Base-by-base conservation (phyloP, 2,329 filamentous ascomycete genomes). In the Chaetomium globosum region DNA sequence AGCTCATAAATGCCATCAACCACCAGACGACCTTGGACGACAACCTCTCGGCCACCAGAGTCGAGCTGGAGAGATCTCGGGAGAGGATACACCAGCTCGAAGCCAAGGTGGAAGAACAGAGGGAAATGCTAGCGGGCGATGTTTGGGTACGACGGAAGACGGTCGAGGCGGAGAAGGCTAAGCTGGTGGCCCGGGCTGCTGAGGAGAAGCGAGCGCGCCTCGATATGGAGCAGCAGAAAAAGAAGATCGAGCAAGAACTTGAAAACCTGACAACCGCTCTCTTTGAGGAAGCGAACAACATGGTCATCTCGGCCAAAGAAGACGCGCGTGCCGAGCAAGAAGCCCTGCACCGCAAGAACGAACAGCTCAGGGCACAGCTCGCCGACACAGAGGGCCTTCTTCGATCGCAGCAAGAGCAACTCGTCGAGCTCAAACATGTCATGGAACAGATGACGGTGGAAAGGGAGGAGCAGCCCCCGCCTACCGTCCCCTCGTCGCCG, bases 271-370 rank as follows among this genome's bases (percentile, higher is more conserved):
- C 95, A 0, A 88, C 92, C 1, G 93, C 92, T 31, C 83, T 99
- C n/a, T 99, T 99, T 69, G 93, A 98, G 75, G 94, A 99, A 81
- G 95, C 95, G 58, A 98, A 99, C 80, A 93, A 90, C 83, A 98
- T 99, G 94, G 95, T 99, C 60, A 91, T 94, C 49, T 88, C 87
- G 19, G 94, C 94, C 46, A 92, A 96, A 74, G 92, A 93, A 75
- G 92, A 97, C 67, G 93, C 95, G 9, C 88, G 93, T 67, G 88
- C 86, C 69, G 92, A 97, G 71, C 89, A 92, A 46, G 93, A 97
- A 70, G 84, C 85, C 4, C 81, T 93, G 51, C 88, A 93, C 64
- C 90, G 90, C 74, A 92, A 92, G 75, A 96, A 95, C 73, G 92
- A 97, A 64, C 92, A 96, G 77, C 84, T 98, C 59, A 91, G 87